Evolutionary conservation across 2,329 filamentous ascomycete genomes (phyloP).

Genomic region (Penicillium brevicompactum): DNA sequence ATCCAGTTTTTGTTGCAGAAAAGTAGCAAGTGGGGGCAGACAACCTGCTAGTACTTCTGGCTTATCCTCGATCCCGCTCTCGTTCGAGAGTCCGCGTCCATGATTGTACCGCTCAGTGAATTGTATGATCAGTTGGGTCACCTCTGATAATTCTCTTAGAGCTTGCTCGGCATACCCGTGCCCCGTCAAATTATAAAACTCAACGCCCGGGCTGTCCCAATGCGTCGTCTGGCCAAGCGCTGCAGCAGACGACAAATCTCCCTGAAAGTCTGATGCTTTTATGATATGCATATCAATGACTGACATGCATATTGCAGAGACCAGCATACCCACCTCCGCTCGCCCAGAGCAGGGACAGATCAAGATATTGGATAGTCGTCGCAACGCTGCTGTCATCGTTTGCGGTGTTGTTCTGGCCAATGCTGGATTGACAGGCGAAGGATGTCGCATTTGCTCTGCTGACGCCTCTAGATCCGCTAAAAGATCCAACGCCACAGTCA

Average conservation of each 20-base stretch:
- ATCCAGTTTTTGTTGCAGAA: conserved; percentile 3
- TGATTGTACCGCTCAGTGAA: conserved; percentile 7
- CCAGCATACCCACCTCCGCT: conserved; percentile 6
- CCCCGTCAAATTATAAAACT: neutral
- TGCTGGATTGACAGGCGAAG: neutral
- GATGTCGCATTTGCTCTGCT: conserved; percentile 1
- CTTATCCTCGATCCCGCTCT: neutral
- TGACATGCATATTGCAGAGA: conserved; percentile 10
- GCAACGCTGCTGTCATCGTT: neutral
- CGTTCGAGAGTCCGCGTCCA: neutral
- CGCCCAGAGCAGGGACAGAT: conserved; percentile 12
- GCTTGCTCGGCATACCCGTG: neutral
- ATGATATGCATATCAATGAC: conserved; percentile 8
- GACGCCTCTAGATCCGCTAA: conserved; percentile 2
- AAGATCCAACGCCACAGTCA: neutral
- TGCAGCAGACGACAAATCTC: neutral
- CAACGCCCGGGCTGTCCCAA: neutral
- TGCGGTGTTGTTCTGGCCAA: neutral
- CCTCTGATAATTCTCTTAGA: conserved; percentile 10
- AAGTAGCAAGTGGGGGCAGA: neutral
- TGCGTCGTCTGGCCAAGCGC: neutral
- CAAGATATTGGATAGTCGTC: conserved; percentile 9
- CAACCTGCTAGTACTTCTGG: conserved; percentile 1
- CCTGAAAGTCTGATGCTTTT: neutral
- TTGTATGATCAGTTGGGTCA: conserved; percentile 13